phyloP scores from a whole-genome alignment of 768 basidiomycete species.

The Tylopilus rubrobrunneus region DNA sequence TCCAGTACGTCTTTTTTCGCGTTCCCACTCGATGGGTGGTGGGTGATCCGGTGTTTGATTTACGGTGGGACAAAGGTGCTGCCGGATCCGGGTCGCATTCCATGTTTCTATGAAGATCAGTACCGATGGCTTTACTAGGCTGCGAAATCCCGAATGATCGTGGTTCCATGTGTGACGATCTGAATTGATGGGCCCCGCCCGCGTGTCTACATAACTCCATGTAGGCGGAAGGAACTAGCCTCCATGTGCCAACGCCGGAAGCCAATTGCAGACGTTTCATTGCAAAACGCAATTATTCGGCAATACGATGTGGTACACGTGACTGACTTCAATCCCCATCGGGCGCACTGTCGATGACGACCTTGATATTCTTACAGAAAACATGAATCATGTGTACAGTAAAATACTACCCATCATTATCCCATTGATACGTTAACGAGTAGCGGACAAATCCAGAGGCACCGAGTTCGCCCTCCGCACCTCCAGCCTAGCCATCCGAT shows the following conservation, averaged over 20 bases:
- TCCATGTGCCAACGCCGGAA: neutral
- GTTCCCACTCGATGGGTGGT: neutral
- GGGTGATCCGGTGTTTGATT: neutral
- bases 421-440: no score
- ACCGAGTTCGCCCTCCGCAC: neutral
- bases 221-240: neutral
- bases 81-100: no score
- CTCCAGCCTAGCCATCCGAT: constrained; percentile 13
- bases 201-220: neutral
- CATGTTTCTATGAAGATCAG: no score
- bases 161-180: neutral
- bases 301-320: no score
- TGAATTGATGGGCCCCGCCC: neutral
- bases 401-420: no score
- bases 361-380: no score
- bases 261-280: neutral
- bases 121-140: neutral
- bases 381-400: no score
- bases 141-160: neutral
- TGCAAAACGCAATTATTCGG: neutral
- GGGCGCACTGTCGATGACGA: no score
- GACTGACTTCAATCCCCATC: neutral
- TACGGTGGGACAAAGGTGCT: neutral
- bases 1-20: neutral
- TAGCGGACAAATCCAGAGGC: no score